Evolutionary conservation across 2,329 filamentous ascomycete genomes (phyloP).

Genomic region (Trichoderma oligosporum): DNA sequence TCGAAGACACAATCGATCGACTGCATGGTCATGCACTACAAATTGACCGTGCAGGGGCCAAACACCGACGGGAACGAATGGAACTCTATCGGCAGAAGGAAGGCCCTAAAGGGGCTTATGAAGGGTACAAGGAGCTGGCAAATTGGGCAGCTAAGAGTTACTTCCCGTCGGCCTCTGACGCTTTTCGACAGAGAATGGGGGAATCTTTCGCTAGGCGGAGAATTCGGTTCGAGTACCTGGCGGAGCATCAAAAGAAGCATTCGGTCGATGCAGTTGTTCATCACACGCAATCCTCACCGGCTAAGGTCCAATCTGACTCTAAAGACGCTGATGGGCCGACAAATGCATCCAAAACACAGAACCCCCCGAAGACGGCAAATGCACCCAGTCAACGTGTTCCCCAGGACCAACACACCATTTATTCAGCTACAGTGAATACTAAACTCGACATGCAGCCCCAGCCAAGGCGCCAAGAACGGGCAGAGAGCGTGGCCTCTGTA

Average conservation of each 20-base stretch:
- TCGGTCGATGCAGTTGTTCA: neutral
- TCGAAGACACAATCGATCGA: neutral
- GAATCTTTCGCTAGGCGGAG: neutral
- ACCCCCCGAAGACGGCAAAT: too few relatives aligned
- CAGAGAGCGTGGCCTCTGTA: neutral
- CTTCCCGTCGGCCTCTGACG: neutral
- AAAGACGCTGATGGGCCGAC: neutral
- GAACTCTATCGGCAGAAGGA: neutral
- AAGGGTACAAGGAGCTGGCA: neutral
- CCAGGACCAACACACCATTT: neutral
- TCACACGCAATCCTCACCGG: neutral
- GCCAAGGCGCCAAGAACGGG: neutral
- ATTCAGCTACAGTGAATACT: neutral
- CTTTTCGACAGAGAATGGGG: neutral
- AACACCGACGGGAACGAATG: neutral
- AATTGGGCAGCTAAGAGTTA: neutral
- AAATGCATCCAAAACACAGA: neutral
- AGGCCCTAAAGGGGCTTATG: neutral
- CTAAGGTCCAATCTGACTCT: neutral
- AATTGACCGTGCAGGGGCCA: neutral
- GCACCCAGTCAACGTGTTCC: neutral
- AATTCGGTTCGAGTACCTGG: neutral
- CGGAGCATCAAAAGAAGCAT: neutral
- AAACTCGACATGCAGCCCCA: neutral
- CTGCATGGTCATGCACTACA: neutral